Base-by-base conservation (phyloP, 225 moss, liverwort and hornwort genomes). In the Bryoerythrophyllum caledonicum region DNA sequence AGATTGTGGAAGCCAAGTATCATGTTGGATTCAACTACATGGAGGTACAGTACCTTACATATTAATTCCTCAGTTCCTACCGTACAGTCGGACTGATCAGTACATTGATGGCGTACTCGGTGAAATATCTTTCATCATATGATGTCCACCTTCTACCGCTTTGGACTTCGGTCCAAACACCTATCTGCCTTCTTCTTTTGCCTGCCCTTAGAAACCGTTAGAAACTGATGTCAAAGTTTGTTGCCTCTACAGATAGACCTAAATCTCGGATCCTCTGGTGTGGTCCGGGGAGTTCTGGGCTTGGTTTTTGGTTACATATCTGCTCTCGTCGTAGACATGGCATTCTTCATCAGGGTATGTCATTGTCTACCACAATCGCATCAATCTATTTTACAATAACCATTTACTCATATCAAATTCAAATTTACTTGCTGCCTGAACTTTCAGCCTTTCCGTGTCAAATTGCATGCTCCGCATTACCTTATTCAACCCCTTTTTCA, bases 221-320 rank as follows among this genome's bases (percentile, higher is more conserved):
- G 38, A 43, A 41, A 68, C 38, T 80, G 65, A 77, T 58, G 28
- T 51, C 58, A 19, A 63, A 1, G 32, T 66, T 68, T 80, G 27
- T 79, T 68, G 64, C 52, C 66, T 79, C 37, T 85, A 43, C 85
- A 89, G 89, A 78, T 91, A 20, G 91, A 91, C 43, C 54, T 91
- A 58, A 91, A 91, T 77, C 85, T 91, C 55, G 91, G 87, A 76
- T 91, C 91, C 25, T 91, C 91, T 30, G 89, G 82, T 64, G 82
- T 91, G 75, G 89, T 91, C 63, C 85, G 89, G 24, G 91, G 91
- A 80, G 85, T 91, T 6, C 60, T 91, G 78, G 53, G 87, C 74
- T 78, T 91, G 70, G 85, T 87, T 67, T 91, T 91, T 65, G 87
- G 91, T 68, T 91, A 89, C 46, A 91, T 91, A 66, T 74, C 89